Evolutionary conservation across 2,329 filamentous ascomycete species (phyloP).

Genomic region (Coniella lustricola): DNA sequence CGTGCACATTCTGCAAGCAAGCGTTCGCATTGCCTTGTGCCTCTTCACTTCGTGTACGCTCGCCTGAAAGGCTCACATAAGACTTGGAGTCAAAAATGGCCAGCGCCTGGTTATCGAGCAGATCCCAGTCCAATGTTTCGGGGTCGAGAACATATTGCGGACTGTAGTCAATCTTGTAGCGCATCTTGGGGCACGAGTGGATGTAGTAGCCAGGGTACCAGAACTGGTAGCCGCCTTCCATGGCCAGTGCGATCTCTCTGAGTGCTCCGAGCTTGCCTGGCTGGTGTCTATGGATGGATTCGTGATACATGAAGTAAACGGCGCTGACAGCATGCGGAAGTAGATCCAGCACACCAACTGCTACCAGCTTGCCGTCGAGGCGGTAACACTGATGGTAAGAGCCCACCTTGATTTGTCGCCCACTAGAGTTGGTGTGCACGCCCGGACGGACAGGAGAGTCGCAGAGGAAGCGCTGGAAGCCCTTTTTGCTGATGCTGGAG

Average conservation of each 20-base stretch:
- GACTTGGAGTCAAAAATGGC: slow-evolving; percentile 44
- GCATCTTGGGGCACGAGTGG: slow-evolving; percentile 74
- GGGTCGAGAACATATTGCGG: slow-evolving; percentile 71
- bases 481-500: slow-evolving; percentile 48
- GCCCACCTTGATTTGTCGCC: slow-evolving; percentile 51
- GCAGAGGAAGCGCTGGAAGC: slow-evolving; percentile 70
- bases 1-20: no score
- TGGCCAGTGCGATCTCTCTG: slow-evolving; percentile 63
- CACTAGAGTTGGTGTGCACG: slow-evolving; percentile 37
- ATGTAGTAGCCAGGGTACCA: slow-evolving; percentile 83
- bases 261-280: slow-evolving; percentile 73
- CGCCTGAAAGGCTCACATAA: slow-evolving; percentile 44
- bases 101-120: slow-evolving; percentile 45
- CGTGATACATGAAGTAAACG: slow-evolving; percentile 78
- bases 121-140: slow-evolving; percentile 55
- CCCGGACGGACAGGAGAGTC: slow-evolving; percentile 54
- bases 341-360: slow-evolving; percentile 70
- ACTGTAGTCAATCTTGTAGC: slow-evolving; percentile 73
- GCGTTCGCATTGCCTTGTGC: no score
- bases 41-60: slow-evolving; percentile 19
- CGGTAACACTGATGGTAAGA: slow-evolving; percentile 80
- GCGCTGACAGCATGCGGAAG: slow-evolving; percentile 71
- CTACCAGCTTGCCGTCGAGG: slow-evolving; percentile 67
- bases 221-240: slow-evolving; percentile 62
- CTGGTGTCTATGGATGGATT: slow-evolving; percentile 60